Base-by-base conservation (phyloP, 1,284 basidiomycete genomes). In the Phaffia rhodozyma region DNA sequence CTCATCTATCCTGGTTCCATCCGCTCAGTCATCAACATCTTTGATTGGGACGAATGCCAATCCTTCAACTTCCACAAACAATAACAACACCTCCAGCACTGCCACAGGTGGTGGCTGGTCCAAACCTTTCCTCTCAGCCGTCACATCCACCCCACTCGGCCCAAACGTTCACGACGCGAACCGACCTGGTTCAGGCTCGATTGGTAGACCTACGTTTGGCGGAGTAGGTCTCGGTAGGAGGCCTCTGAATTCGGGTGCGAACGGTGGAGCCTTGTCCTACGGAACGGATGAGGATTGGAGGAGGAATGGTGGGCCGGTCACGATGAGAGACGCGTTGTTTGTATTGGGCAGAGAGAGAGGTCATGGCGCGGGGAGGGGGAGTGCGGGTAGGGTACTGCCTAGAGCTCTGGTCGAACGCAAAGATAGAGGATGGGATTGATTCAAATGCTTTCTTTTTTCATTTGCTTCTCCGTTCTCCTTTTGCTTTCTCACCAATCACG, bases 341-440 rank as follows among this genome's bases (percentile, higher is more conserved):
- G 72, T 70, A 58, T 61, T 73, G 49, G 72, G 72, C 54, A 56
- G 67, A n/a, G 71, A 73, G 62, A 50, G 70, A 6, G 72, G 70
- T 7, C 68, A 67, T 52, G 72, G 72, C 1, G 68, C 69, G 0
- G 72, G 72, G 0, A 63, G 62, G 38, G 72, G 71, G 1, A 67
- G 66, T 20, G 72, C 71, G 18, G 62, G 68, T 55, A 66, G 64
- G 43, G 62, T 68, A 11, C 64, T 69, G 7, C 32, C 67, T 54
- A 73, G 71, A 48, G 56, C 58, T 43, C 18, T 58, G 56, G 52
- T 48, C 32, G 54, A 49, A 48, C 29, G 43, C 38, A 58, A 30
- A 25, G 48, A 52, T 18, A 23, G 43, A 25, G 55, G 61, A 23
- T 62, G 61, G 61, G 61, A 43, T 43, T 43, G 38, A 43, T 43